Conservation (phyloP, 805 yeast species). For the Schwanniomyces pseudopolymorphus region DNA sequence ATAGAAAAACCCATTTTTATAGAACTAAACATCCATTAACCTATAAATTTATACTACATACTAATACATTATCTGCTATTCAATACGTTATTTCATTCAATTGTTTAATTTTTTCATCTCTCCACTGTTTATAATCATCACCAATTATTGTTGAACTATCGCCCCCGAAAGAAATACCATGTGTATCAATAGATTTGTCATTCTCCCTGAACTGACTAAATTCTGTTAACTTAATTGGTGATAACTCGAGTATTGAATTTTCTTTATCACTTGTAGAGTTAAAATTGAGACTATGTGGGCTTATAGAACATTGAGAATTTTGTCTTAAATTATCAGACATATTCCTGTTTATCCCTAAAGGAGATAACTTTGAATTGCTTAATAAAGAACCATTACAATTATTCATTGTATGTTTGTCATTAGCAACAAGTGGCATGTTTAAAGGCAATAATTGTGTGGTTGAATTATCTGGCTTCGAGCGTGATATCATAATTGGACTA, state of each 20-base stretch:
- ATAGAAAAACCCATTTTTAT: neutral
- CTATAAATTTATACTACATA: constrained; percentile 2
- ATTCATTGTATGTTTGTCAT: neutral
- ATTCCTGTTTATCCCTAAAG: constrained; percentile 10
- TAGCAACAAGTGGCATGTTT: constrained; percentile 14
- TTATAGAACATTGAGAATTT: neutral
- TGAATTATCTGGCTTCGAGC: constrained; percentile 3
- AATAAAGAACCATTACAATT: constrained; percentile 1
- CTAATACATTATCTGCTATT: neutral
- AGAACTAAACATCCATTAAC: neutral
- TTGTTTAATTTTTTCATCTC: constrained; percentile 34
- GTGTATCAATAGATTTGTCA: neutral
- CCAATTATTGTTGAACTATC: constrained; percentile 40
- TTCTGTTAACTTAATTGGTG: constrained; percentile 10
- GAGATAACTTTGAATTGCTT: constrained; percentile 10
- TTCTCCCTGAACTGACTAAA: neutral
- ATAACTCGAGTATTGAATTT: constrained; percentile 11
- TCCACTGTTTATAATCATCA: constrained; percentile 42
- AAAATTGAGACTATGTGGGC: neutral
- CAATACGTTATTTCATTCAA: constrained; percentile 11
- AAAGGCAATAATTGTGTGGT: constrained; percentile 15
- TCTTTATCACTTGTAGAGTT: constrained; percentile 8
- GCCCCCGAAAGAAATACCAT: constrained; percentile 20
- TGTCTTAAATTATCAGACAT: constrained; percentile 1
- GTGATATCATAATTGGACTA: constrained; percentile 8